Conservation (phyloP, 139 green algal genomes). For the Chlorella sp. region DNA sequence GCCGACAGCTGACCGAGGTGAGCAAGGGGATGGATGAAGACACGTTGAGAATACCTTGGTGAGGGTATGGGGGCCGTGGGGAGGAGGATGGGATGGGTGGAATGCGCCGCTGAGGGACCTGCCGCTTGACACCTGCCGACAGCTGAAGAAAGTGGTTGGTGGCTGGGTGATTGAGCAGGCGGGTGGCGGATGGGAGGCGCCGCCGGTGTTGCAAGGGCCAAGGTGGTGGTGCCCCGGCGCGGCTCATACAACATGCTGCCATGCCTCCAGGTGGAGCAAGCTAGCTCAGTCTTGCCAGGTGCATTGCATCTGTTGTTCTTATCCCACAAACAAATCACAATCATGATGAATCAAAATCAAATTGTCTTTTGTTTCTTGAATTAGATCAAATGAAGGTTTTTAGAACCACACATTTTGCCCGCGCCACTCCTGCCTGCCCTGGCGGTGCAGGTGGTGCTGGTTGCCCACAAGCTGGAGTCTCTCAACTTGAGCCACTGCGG, state of each 20-base stretch:
- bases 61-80: neutral
- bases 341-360: no score
- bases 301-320: neutral
- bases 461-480: neutral
- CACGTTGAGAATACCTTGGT: no score
- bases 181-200: no score
- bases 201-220: neutral
- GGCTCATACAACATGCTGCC: neutral
- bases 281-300: neutral
- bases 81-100: neutral
- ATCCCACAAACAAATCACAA: neutral
- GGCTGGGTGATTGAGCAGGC: neutral
- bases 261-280: neutral
- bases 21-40: no score
- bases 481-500: slow-evolving; percentile 27
- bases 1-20: slow-evolving; percentile 34
- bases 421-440: neutral
- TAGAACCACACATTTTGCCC: no score
- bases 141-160: slow-evolving; percentile 20
- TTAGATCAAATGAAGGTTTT: no score
- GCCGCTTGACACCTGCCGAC: slow-evolving; percentile 22
- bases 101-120: neutral
- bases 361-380: no score
- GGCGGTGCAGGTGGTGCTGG: slow-evolving; percentile 6
- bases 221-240: neutral